Conservation (phyloP, 148 eudicot genomes). For the Cornus florida region DNA sequence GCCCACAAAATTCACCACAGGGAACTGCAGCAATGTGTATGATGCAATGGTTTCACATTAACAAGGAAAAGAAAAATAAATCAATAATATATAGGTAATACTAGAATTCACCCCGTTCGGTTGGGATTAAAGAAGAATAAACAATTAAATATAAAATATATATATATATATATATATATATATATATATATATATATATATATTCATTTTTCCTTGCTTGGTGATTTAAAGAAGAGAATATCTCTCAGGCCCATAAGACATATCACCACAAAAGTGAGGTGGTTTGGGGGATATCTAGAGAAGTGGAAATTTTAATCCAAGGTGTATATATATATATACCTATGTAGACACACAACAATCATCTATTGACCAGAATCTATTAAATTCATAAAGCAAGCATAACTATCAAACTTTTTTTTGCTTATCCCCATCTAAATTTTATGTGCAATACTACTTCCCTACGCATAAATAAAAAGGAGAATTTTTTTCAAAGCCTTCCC, state of each 20-base stretch:
- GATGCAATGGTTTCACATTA: background rate
- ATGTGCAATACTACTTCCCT: background rate
- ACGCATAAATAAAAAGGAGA: background rate
- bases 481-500: no score
- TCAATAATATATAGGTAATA: background rate
- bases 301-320: background rate
- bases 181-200: no score
- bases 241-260: background rate
- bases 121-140: background rate
- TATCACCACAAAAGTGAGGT: background rate
- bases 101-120: background rate
- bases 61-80: background rate
- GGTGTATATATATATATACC: background rate
- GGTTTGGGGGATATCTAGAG: background rate
- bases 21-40: conserved; percentile 49
- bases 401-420: no score
- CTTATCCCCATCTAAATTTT: no score
- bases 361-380: no score
- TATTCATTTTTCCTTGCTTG: background rate
- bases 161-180: no score
- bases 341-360: no score
- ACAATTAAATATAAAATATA: no score
- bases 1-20: conserved; percentile 78
- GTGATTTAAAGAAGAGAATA: background rate
- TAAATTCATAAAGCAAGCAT: no score